Evolutionary conservation across 495 filamentous ascomycete genomes (phyloP), one percentile per base, ranked within the genome.

Genomic region (Aspergillus asperescens): DNA sequence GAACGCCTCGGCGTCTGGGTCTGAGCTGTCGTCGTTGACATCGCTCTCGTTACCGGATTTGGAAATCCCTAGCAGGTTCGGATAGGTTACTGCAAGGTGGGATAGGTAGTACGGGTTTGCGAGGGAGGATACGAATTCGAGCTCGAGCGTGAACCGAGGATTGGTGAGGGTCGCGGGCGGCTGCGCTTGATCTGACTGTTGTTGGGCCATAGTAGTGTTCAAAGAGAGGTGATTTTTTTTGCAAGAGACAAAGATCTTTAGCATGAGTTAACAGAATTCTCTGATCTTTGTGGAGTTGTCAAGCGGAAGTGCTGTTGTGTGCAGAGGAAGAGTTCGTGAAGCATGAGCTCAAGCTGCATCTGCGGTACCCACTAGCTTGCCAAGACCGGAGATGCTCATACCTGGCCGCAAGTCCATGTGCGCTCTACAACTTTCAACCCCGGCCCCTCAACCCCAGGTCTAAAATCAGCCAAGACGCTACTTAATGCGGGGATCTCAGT

Each of bases 31-130:
- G 19, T 56, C 49, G 40, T 70, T 60, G 56, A 62, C 39, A 42
- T 68, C 64, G 61, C 54, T 57, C 15, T 74, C 66, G 25, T 73
- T 74, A 60, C 52, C 52, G 39, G 57, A 55, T 15, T 51, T 61
- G 7, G 67, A 68, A 47, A 72, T 70, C 1, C 73, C 70, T 41
- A 77, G 63, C 3, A 75, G 64, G 48, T 68, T 82, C 72, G 63
- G 81, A 41, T 74, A 75, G 41, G 53, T 82, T 28, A 82, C 79
- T 2, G 87, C 89, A 15, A 95, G 83, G 58, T 91, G 82, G 58
- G 88, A 88, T 24, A 95, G 78, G 70, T 95, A 94, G 63, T 79
- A 77, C 0, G 90, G 90, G 61, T 91, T 91, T 55, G 82, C 82
- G 47, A 95, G 86, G n/a, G 84, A 82, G 60, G 89, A 87, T 35